Base-by-base conservation (phyloP, 768 basidiomycete species). In the Hericium erinaceus region DNA sequence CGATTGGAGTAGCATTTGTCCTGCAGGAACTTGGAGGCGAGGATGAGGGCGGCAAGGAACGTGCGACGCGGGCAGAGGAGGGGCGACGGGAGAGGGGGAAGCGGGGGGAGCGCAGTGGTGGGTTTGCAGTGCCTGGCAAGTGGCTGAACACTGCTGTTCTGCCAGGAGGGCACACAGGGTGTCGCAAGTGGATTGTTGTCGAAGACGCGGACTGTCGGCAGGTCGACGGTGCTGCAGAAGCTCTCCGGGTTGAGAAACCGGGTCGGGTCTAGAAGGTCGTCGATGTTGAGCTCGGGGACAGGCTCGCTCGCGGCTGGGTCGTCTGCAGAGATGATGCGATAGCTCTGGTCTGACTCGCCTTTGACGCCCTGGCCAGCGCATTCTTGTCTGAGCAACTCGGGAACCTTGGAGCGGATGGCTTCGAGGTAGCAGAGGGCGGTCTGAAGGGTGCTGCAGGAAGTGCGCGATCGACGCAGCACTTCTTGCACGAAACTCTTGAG, bases 1-100 rank as follows among this genome's bases (percentile, higher is more conserved):
- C 84, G 82, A 68, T 97, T 95, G 13, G 91, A 94, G 65, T 95
- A 97, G 46, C 89, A 92, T 53, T 90, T 85, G 66, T 98, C 94
- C 73, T 95, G 92, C 60, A 89, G 83, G 67, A 95, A 95, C 65
- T 98, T 98, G 15, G 89, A 87, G 0, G 94, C 95, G 54, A 92
- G 77, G 57, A 98, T 92, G 44, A 98, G 75, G 0, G 90, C 84
- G 0, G 92, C 92, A 9, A 97, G 77, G 71, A 98, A 97, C 0
- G 92, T 82, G 24, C 94, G 81, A 26, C 94, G 82, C 2, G 94
- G 92, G 65, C 94, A 95, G 44, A 92, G 78, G 26, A 97, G 79
- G 0, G 91, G 89, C 0, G 86, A 90, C 0, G 87, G 87, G n/a
- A 87, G 79, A 6, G 68, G 68, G 3, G 77, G 72, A 20, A 72